Percentiles rank a stretch among this genome's conserved stretches.
phyloP scores from a whole-genome alignment of 164 flowering plant genomes.

The Berberis vulgaris region DNA sequence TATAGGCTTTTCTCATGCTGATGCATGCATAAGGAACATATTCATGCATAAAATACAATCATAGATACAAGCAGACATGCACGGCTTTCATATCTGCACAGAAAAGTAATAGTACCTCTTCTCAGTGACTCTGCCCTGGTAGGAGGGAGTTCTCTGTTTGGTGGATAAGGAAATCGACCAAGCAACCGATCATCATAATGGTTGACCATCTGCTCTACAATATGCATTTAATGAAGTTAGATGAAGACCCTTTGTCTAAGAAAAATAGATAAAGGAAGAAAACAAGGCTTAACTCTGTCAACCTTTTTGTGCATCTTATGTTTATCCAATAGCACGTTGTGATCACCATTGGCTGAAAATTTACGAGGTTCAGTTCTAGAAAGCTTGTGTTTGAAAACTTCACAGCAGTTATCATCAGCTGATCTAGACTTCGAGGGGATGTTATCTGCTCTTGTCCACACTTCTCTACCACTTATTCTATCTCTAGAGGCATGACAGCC shows the following conservation, averaged over 20 bases:
- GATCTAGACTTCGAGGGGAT: constrained; percentile 5
- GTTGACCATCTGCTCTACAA: constrained; percentile 18
- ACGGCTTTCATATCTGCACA: too few species aligned
- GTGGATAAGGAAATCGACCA: constrained; percentile 7
- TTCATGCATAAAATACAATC: neutral
- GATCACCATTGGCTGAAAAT: constrained; percentile 11
- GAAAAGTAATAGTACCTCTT: constrained; percentile 9
- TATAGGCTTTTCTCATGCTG: neutral
- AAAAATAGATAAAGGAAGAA: constrained; percentile 12
- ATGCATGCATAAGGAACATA: neutral
- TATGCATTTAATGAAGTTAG: constrained; percentile 18
- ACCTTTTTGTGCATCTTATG: constrained; percentile 7
- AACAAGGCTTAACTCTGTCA: constrained; percentile 13
- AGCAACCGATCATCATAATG: constrained; percentile 3
- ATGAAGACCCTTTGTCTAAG: constrained; percentile 1
- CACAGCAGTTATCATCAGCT: constrained; percentile 4
- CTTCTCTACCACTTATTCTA: constrained; percentile 8
- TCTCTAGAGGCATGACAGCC: constrained; percentile 4
- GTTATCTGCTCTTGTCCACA: constrained; percentile 1
- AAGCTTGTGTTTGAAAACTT: constrained; percentile 9
- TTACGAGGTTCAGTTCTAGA: constrained; percentile 9
- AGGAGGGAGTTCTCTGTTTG: constrained; percentile 12
- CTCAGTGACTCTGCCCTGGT: constrained; percentile 10
- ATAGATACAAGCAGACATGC: neutral
- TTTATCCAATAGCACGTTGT: constrained; percentile 13